Evolutionary conservation across 1,284 basidiomycete genomes (phyloP), one percentile per base, ranked within the genome.

Genomic region (Termitomyces sp.): DNA sequence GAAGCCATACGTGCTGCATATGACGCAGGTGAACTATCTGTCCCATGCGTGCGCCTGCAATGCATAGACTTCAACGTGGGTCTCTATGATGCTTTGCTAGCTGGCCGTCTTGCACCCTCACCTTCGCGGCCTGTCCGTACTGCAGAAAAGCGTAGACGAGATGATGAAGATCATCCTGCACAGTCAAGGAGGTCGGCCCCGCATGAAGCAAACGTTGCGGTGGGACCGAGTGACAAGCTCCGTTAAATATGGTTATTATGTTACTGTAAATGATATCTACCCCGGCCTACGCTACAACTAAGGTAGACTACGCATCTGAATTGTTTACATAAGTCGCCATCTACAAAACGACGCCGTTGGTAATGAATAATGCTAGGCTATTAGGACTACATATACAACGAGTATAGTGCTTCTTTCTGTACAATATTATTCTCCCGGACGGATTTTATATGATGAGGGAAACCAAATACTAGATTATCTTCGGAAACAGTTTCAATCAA

Each of bases 11-110:
- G 63, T 21, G 62, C 61, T 5, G 70, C 72, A 30, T 81, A 80
- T 63, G 68, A 76, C 52, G 54, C 56, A 21, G 78, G 77, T 17
- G 61, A 67, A 43, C 65, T 75, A 19, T 63, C 58, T 5, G 74
- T 76, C 5, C 78, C 78, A 10, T 80, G 77, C 58, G 75, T 80
- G 40, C 69, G 68, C 33, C 64, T 82, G 33, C 67, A 71, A 52
- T 79, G 73, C 59, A 62, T 75, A 17, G 68, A 65, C 31, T 80
- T 76, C 64, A 71, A 78, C 58, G 64, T 70, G 17, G 65, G 61
- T 28, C 67, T 80, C 28, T 73, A 73, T 52, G 56, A 57, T 3
- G 68, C 67, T 34, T 58, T 73, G 54, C 33, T 67, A 24, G 55
- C 57, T 26, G 54, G 46, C 12, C 54, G 53, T 36, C 2, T 40